These are phyloP conservation scores for Solanum commersonii DNA, from an alignment of 257 asterid species.

Conservation along the genomic window DNA sequence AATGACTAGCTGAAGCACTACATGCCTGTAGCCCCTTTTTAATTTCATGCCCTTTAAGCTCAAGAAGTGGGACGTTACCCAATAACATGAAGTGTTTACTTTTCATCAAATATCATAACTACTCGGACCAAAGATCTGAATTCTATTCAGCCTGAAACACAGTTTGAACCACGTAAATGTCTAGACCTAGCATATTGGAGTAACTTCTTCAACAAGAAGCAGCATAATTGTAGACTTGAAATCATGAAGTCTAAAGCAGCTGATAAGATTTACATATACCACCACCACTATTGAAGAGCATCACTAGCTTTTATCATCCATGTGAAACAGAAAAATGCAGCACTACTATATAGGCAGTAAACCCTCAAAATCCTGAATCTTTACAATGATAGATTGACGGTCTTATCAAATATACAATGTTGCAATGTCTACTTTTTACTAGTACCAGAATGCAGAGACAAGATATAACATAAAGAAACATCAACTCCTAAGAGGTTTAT, in stretches of 20 bases:
- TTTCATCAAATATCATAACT: background rate
- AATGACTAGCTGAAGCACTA: background rate
- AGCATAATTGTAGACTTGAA: background rate
- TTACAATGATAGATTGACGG: background rate
- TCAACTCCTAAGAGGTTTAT: background rate
- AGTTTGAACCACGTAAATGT: background rate
- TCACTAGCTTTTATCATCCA: background rate
- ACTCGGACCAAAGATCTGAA: background rate
- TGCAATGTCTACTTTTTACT: background rate
- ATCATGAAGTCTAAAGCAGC: background rate
- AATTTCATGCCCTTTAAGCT: background rate
- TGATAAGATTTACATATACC: background rate
- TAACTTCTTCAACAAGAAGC: background rate
- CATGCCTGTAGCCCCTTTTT: background rate
- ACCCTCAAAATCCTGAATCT: background rate
- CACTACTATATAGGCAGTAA: background rate
- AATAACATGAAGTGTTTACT: background rate
- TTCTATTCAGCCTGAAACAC: background rate
- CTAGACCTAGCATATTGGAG: background rate
- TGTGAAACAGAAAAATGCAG: background rate
- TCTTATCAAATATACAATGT: background rate
- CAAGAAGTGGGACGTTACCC: background rate
- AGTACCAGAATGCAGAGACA: background rate
- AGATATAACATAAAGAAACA: background rate
- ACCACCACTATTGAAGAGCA: background rate